Base-by-base conservation (phyloP, 441 rosid species). In the Cnidoscolus chayamansa region DNA sequence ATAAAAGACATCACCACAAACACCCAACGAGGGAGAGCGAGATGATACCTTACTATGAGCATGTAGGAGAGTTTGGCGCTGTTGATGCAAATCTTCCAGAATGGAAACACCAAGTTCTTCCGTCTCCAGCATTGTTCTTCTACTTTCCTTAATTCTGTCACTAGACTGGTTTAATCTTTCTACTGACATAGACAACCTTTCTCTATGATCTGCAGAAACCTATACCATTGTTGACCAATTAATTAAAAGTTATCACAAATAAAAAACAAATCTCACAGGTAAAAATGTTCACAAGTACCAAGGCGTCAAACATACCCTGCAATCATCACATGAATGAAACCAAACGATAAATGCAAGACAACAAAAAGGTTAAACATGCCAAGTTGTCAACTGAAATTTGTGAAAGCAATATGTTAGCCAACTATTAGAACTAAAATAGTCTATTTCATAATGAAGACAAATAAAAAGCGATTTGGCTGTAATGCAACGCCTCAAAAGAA, bases 51-150 rank as follows among this genome's bases (percentile, higher is more conserved):
- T 87, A 81, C 84, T 86, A 20, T 89, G 80, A 59, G 96, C 85
- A 12, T 87, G 90, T 60, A 95, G 76, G 67, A 95, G 98, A 77
- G 97, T 77, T 76, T 95, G 95, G 63, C 96, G 80, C 83, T 95
- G 99, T 63, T 86, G 82, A 82, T 90, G 90, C 84, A 95, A 80
- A 80, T 95, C 98, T 72, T 89, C 90, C 68, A 95, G 98, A 83
- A 93, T 82, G 19, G 98, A 91, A 76, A 95, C 94, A 35, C 99
- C 99, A 32, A 93, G 90, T 55, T 90, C 95, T 85, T 95, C 99
- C 43, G 98, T 91, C 84, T 95, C 99, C 75, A 91, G 80, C 89
- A 90, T 85, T 64, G 89, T 86, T 84, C 85, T 91, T 80, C 92
- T 88, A 81, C 98, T 82, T 74, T 93, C 98, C 80, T 85, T 91